Evolutionary conservation across 2,329 filamentous ascomycete genomes (phyloP).

Genomic region (Pyrenophora seminiperda): DNA sequence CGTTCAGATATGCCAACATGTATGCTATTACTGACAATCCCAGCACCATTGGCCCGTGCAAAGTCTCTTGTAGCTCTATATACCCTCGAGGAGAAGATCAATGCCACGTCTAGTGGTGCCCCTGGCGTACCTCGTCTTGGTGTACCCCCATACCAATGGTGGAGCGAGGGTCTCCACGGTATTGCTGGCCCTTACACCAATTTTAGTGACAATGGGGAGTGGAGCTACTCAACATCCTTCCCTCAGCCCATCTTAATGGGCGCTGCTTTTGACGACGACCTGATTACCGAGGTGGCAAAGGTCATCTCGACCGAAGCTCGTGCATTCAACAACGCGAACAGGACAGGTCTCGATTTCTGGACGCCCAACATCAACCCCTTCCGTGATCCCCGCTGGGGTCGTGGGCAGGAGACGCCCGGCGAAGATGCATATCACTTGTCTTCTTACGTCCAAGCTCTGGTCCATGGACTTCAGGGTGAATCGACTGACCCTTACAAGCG

Average conservation of each 20-base stretch:
- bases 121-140: constrained; percentile 58
- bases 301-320: constrained; percentile 66
- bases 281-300: constrained; percentile 63
- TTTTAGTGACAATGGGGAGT: constrained; percentile 61
- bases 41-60: constrained; percentile 35
- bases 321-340: constrained; percentile 67
- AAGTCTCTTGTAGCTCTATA: constrained; percentile 34
- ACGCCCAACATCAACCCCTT: constrained; percentile 72
- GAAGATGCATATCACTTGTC: constrained; percentile 61
- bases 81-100: constrained; percentile 54
- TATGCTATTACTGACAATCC: neutral
- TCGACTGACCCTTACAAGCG: constrained; percentile 32
- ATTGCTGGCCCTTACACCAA: constrained; percentile 63
- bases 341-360: constrained; percentile 62
- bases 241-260: constrained; percentile 67
- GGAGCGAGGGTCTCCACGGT: constrained; percentile 44
- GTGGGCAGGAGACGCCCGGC: constrained; percentile 59
- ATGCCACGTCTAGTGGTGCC: constrained; percentile 56
- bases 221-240: constrained; percentile 67
- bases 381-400: constrained; percentile 66
- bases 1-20: neutral
- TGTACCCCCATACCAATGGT: constrained; percentile 59
- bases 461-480: constrained; percentile 60
- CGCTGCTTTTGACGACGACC: constrained; percentile 67
- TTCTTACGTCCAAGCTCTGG: constrained; percentile 59